Conservation (phyloP, 495 filamentous ascomycete genomes). For the Trichoderma erinaceum region DNA sequence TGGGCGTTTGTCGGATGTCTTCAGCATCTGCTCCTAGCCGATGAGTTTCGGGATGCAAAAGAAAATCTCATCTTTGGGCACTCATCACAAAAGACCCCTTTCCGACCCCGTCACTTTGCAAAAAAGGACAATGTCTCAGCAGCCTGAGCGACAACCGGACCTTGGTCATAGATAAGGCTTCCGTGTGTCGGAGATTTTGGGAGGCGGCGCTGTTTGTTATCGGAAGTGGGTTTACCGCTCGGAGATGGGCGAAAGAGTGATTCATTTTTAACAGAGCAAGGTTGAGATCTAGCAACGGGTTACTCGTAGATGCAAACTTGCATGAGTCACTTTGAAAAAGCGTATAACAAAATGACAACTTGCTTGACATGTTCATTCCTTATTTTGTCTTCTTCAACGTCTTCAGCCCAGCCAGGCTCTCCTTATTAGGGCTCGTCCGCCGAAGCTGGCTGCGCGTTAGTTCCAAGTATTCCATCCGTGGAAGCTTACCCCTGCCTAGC, state of each 20-base stretch:
- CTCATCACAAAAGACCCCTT: not conserved
- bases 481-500: conserved; percentile 7
- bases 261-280: not conserved
- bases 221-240: not conserved
- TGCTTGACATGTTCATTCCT: not conserved
- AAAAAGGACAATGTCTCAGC: not conserved
- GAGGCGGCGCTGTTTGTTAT: not conserved
- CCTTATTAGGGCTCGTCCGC: conserved; percentile 5
- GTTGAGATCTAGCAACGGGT: not conserved
- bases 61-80: not conserved
- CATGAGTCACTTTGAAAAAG: not conserved
- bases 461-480: conserved; percentile 5
- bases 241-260: not conserved
- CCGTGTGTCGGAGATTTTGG: conserved; percentile 11
- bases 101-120: not conserved
- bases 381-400: not conserved
- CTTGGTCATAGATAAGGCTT: not conserved
- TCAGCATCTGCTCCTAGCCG: conserved; percentile 3
- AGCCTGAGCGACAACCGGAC: not conserved
- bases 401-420: not conserved
- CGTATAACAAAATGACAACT: not conserved
- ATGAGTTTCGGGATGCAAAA: not conserved
- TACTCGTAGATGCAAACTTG: not conserved
- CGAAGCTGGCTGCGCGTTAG: conserved; percentile 9
- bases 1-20: conserved; percentile 4